Evolutionary conservation across 2,329 filamentous ascomycete species (phyloP), one percentile per base, ranked within the genome.

Genomic region (Cryphonectria radicalis): DNA sequence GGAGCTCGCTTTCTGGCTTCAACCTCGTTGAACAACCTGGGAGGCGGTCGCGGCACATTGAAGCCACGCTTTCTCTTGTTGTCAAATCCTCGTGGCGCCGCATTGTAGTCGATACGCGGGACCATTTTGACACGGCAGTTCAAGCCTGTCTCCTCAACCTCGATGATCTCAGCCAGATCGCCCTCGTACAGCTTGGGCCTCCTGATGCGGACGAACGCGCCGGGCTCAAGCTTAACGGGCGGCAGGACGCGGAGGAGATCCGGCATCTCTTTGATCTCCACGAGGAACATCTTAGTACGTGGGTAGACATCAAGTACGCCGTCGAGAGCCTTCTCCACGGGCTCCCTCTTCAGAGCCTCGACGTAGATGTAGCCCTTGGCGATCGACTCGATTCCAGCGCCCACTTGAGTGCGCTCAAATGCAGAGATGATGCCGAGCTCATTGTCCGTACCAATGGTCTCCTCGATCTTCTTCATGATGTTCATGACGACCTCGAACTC

Each of bases 341-440:
- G 94, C 63, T 93, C 93, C 79, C 96, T 92, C 73, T 93, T 90
- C 76, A 92, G 90, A 17, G 96, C 95, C 82, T 99, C 96, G 53
- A 98, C 92, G 80, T 99, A 99, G 79, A 99, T 90, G 80, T 95
- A 97, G 40, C 96, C 96, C 79, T 93, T 92, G 93, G 98, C 98
- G 75, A 90, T 88, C 25, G 90, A 91, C 63, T 92, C 90, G 55
- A 91, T 88, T 19, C 89, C 90, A 70, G 93, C 94, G 73, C 96
- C 92, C 82, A 91, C 88, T 17, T 89, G 90, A 71, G 93, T 94
- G 73, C 96, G 92, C 82, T 98, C 95, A 77, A 99, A 98, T 1
- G 93, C 95, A 0, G 94, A 93, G 66, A 93, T 95, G 75, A 99
- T 95, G 74, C 90, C 89, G 35, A 97, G 84, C 65, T 94, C 92